Evolutionary conservation across 2,329 filamentous ascomycete species (phyloP).

Genomic region (Phialemoniopsis sp.): DNA sequence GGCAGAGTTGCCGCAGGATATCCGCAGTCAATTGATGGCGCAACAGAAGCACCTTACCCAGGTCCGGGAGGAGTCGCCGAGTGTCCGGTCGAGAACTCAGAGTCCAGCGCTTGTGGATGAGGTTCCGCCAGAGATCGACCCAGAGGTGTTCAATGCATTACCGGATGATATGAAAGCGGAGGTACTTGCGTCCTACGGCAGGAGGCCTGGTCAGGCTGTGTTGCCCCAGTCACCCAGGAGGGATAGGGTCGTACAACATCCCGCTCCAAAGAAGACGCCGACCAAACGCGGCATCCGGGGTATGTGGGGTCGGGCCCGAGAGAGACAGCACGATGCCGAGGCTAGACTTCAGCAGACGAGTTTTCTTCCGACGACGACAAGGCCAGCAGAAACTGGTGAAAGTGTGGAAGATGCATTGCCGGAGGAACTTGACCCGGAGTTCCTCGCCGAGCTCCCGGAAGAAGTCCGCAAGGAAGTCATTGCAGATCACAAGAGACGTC

Average conservation of each 20-base stretch:
- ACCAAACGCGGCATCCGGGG: constrained; percentile 56
- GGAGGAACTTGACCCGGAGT: constrained; percentile 60
- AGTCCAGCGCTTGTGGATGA: constrained; percentile 25
- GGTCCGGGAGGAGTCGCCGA: constrained; percentile 10
- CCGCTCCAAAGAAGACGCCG: constrained; percentile 48
- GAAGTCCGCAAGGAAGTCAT: constrained; percentile 77
- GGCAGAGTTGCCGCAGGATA: constrained; percentile 78
- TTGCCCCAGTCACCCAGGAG: constrained; percentile 53
- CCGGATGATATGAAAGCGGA: constrained; percentile 85
- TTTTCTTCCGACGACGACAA: constrained; percentile 41
- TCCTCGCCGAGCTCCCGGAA: constrained; percentile 78
- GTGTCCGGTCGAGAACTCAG: constrained; percentile 30
- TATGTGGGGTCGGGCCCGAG: constrained; percentile 37
- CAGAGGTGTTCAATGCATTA: constrained; percentile 75
- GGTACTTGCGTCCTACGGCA: constrained; percentile 67
- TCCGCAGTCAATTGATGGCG: constrained; percentile 68
- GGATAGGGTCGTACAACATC: constrained; percentile 35
- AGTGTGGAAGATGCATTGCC: constrained; percentile 7
- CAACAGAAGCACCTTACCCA: constrained; percentile 40
- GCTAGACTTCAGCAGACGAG: constrained; percentile 69
- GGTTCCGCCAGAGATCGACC: constrained; percentile 76
- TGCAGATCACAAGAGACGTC: constrained; percentile 64
- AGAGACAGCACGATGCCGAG: constrained; percentile 48
- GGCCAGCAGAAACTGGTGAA: too few species aligned
- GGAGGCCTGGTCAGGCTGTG: constrained; percentile 25